Evolutionary conservation across 176 grass and related monocot genomes (phyloP).

Genomic region (Cenchrus purpureus): DNA sequence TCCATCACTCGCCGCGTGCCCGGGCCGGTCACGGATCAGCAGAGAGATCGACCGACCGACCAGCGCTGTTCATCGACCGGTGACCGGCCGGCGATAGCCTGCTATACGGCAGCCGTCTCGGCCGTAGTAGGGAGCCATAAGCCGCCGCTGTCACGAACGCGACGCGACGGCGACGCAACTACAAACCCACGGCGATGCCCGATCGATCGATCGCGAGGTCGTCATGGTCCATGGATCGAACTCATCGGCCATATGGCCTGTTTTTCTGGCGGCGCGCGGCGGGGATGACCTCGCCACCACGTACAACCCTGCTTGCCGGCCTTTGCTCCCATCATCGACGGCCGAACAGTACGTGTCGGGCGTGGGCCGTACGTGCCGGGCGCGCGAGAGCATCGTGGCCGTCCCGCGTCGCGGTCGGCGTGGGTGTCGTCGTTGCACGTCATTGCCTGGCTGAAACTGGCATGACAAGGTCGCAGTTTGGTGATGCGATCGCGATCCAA

Average conservation of each 20-base stretch:
- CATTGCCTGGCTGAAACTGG: slow-evolving; percentile 5
- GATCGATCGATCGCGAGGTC: neutral
- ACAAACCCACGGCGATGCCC: neutral
- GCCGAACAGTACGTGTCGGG: slow-evolving; percentile 10
- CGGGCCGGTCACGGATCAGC: neutral
- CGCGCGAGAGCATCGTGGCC: neutral
- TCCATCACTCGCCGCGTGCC: slow-evolving; percentile 10
- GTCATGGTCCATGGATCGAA: neutral
- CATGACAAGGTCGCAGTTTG: neutral
- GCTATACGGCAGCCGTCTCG: neutral
- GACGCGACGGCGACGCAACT: neutral
- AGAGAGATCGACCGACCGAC: neutral
- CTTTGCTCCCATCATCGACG: neutral
- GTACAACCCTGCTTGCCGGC: neutral
- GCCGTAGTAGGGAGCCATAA: neutral
- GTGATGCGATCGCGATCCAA: neutral
- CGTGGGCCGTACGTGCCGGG: neutral
- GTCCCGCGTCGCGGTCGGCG: slow-evolving; percentile 1
- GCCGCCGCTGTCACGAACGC: slow-evolving; percentile 14
- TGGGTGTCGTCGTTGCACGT: no score
- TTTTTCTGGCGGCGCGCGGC: neutral
- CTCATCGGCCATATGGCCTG: neutral
- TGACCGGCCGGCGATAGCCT: neutral
- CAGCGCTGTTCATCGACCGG: neutral
- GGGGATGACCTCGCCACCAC: neutral